Conservation (phyloP, 495 filamentous ascomycete genomes). For the Trichoderma asperelloides region DNA sequence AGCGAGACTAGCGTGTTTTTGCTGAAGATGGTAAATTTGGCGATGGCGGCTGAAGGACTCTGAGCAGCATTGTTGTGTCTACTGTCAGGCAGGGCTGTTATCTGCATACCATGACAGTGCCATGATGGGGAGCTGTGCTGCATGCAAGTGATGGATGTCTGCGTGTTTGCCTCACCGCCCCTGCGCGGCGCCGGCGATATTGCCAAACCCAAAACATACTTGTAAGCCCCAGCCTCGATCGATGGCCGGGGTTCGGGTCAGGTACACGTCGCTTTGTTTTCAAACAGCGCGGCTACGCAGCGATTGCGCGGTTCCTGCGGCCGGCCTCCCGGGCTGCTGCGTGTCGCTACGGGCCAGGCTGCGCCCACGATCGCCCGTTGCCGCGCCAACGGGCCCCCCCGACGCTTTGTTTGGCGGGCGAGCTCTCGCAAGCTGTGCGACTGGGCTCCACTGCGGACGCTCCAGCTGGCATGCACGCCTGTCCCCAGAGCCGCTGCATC, state of each 20-base stretch:
- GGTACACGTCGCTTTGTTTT: neutral
- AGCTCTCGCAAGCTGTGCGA: neutral
- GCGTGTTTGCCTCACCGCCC: neutral
- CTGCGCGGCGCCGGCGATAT: neutral
- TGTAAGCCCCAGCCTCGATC: conserved; percentile 1
- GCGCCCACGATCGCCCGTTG: neutral
- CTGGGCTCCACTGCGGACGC: neutral
- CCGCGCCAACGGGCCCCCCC: neutral
- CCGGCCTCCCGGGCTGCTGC: neutral
- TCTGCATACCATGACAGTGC: no score
- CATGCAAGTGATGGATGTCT: no score
- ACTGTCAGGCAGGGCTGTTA: no score
- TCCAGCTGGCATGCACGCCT: neutral
- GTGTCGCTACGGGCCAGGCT: neutral
- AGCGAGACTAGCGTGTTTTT: neutral
- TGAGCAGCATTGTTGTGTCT: no score
- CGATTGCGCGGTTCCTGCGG: conserved; percentile 4
- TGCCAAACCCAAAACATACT: neutral
- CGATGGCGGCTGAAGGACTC: no score
- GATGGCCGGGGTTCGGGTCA: neutral
- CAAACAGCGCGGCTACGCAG: neutral
- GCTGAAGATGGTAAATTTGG: no score
- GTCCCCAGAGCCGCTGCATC: neutral
- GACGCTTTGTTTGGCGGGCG: neutral
- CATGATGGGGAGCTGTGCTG: no score